Percentiles rank a stretch among this genome's conserved stretches.
phyloP scores from a whole-genome alignment of 352 stramenopile species.

The Pythium pyrilobum region DNA sequence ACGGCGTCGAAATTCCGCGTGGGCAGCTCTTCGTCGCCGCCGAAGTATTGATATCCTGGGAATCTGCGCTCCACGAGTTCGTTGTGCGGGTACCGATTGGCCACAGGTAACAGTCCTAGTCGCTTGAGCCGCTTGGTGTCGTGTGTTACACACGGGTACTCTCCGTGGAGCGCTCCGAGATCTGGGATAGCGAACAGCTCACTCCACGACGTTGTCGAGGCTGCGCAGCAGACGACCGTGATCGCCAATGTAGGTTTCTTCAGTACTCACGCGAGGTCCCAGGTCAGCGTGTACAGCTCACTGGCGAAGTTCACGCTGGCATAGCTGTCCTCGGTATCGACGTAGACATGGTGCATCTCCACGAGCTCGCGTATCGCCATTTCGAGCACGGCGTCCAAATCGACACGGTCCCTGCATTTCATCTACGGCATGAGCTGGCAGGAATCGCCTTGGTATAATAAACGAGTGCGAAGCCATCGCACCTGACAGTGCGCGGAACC shows the following conservation, averaged over 20 bases:
- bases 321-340: conserved; percentile 32
- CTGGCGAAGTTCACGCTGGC: conserved; percentile 23
- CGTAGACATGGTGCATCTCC: conserved; percentile 34
- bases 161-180: conserved; percentile 58
- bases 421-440: too few relatives aligned
- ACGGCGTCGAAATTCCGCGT: too few relatives aligned
- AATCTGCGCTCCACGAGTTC: conserved; percentile 34
- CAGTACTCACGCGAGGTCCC: conserved; percentile 49
- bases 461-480: too few relatives aligned
- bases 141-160: conserved; percentile 30
- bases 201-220: conserved; percentile 36
- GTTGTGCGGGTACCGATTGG: conserved; percentile 50
- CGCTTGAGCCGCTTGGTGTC: conserved; percentile 35
- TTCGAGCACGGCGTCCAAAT: not conserved
- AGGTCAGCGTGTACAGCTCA: conserved; percentile 61
- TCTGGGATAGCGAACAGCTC: conserved; percentile 51
- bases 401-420: not conserved
- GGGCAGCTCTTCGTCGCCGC: conserved; percentile 24
- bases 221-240: not conserved
- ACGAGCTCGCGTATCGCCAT: not conserved
- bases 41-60: conserved; percentile 54
- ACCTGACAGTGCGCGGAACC: not conserved
- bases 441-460: too few relatives aligned
- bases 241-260: conserved; percentile 57
- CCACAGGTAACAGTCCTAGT: conserved; percentile 49